phyloP scores from a whole-genome alignment of 768 basidiomycete genomes.

The Hygrocybe coccinea region DNA sequence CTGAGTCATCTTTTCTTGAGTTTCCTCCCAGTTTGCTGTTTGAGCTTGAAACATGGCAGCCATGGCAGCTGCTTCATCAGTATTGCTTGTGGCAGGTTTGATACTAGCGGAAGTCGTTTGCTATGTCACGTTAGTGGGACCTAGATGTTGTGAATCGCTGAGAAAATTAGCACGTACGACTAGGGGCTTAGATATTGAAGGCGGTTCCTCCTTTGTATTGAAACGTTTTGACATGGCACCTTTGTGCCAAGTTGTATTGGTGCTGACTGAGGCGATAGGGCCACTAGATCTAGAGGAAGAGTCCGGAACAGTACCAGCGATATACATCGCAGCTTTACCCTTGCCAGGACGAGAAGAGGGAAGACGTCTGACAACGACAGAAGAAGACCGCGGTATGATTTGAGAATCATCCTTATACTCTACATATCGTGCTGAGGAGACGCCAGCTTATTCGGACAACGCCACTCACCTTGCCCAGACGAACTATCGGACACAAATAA shows the following conservation, averaged over 20 bases:
- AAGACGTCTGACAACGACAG: slow-evolving; percentile 87
- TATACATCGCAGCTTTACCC: slow-evolving; percentile 76
- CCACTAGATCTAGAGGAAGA: slow-evolving; percentile 35
- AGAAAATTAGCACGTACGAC: slow-evolving; percentile 22
- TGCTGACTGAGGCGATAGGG: slow-evolving; percentile 15
- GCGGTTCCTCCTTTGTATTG: slow-evolving; percentile 70
- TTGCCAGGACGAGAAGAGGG: slow-evolving; percentile 78
- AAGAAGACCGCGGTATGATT: slow-evolving; percentile 91
- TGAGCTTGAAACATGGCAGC: slow-evolving; percentile 98
- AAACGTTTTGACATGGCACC: slow-evolving; percentile 86
- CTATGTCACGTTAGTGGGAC: background rate
- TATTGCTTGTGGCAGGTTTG: slow-evolving; percentile 45
- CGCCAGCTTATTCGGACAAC: background rate
- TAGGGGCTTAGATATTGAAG: slow-evolving; percentile 31
- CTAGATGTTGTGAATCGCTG: slow-evolving; percentile 1
- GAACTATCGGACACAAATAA: slow-evolving; percentile 79
- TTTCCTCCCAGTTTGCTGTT: slow-evolving; percentile 94
- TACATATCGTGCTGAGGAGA: slow-evolving; percentile 27
- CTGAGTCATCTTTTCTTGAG: slow-evolving; percentile 99
- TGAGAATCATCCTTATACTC: slow-evolving; percentile 90
- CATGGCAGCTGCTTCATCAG: slow-evolving; percentile 92
- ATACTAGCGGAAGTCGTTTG: slow-evolving; percentile 28
- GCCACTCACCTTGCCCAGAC: slow-evolving; percentile 75
- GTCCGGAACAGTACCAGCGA: slow-evolving; percentile 46
- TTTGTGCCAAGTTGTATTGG: slow-evolving; percentile 53